A percentile compares a stretch with the other conserved stretches of the same genome.
Conservation (phyloP, 139 green algal genomes). For the Dunaliella primolecta region DNA sequence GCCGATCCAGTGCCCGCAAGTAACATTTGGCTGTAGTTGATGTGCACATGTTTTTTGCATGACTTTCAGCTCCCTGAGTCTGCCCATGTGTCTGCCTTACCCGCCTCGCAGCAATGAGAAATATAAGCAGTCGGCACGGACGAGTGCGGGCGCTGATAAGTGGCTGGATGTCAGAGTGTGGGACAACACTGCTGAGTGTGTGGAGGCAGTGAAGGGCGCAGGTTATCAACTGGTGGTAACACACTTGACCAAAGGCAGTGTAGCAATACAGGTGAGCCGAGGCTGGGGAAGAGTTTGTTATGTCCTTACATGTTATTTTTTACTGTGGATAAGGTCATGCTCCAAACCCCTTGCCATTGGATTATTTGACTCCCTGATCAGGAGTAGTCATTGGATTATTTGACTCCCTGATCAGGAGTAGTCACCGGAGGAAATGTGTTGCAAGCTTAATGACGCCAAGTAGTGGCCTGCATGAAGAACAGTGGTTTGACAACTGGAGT, state of each 20-base stretch:
- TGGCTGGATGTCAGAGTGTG: constrained; percentile 73
- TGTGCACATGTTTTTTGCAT: background rate
- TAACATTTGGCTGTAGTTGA: background rate
- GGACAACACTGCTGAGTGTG: constrained; percentile 44
- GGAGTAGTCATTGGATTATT: no score
- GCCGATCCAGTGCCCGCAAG: background rate
- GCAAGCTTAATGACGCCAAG: no score
- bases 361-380: no score
- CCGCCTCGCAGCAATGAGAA: constrained; percentile 23
- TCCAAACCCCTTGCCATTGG: no score
- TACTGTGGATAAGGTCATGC: no score
- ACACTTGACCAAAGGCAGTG: constrained; percentile 31
- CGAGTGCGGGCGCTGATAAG: constrained; percentile 68
- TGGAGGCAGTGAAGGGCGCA: constrained; percentile 46
- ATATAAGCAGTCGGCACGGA: constrained; percentile 58
- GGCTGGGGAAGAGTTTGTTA: no score
- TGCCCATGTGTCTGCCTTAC: background rate
- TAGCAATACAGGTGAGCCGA: constrained; percentile 37
- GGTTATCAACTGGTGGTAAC: constrained; percentile 66
- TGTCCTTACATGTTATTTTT: no score
- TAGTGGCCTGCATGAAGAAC: no score
- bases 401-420: no score
- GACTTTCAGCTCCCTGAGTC: background rate
- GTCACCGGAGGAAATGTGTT: no score
- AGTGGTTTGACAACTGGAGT: no score